Base-by-base conservation (phyloP, 352 stramenopile genomes). In the Pseudoperonospora humuli region DNA sequence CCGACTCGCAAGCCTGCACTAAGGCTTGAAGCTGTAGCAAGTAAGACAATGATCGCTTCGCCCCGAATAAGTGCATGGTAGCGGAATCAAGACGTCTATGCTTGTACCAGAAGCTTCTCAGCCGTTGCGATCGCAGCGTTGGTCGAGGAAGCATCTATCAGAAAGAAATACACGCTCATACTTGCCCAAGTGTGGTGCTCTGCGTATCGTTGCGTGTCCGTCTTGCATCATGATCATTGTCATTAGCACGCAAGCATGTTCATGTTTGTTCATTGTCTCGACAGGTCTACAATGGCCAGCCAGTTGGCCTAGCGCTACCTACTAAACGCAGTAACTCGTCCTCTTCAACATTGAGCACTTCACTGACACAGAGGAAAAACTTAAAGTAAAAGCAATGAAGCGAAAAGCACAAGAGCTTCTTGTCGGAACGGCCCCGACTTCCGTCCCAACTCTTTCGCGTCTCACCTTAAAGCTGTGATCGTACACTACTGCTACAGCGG, bases 1-100 rank as follows among this genome's bases (percentile, higher is more conserved):
- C 64, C 89, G 80, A 50, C 75, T 98, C 45, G 70, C 86, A 18
- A 68, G 55, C 13, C 39, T 94, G 49, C 72, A 95, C 47, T 89
- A 85, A 69, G 63, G n/a, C n/a, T 4, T 7, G 13, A 38, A 51
- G 38, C 11, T 25, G 38, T 29, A 15, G 18, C 44, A 13, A 31
- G 23, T 37, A 13, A 37, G 24, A 25, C n/a, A n/a, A n/a, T n/a
- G n/a, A n/a, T n/a, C n/a, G n/a, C n/a, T n/a, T n/a, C n/a, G n/a
- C n/a, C n/a, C n/a, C n/a, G n/a, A n/a, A n/a, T n/a, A n/a, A n/a
- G n/a, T 53, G 50, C 36, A 51, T 42, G 25, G 32, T 54, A 54
- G 55, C 39, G 25, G 21, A 24, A 54, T 37, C 55, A 37, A 49
- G 40, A 46, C 31, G 50, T 28, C 48, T 31, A 63, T 60, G 44